Conservation (phyloP, 75 land plant genomes). For the Picea sitchensis region DNA sequence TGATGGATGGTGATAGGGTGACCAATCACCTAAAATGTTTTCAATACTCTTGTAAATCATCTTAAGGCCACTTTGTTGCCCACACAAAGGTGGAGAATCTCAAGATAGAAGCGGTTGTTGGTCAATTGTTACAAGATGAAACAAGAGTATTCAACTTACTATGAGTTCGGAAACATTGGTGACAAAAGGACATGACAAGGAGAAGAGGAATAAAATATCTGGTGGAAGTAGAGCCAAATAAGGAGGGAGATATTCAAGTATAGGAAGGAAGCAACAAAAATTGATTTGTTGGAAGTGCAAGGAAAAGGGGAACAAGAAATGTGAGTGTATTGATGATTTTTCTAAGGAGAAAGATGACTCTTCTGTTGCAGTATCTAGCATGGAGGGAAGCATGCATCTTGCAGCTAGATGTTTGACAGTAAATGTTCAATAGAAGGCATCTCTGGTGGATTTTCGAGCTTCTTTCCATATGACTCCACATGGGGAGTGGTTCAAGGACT, state of each 20-base stretch:
- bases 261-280: background rate
- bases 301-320: background rate
- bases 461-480: background rate
- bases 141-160: background rate
- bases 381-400: background rate
- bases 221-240: background rate
- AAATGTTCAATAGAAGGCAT: too few species aligned
- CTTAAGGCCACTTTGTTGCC: background rate
- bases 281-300: background rate
- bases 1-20: too few species aligned
- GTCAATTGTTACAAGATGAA: too few species aligned
- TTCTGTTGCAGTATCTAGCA: background rate
- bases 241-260: background rate
- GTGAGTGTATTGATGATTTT: background rate
- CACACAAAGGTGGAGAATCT: background rate
- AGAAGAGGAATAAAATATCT: background rate
- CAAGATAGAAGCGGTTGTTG: background rate
- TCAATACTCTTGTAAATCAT: background rate
- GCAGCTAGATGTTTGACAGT: background rate
- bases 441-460: background rate
- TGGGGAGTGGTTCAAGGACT: background rate
- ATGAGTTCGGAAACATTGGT: background rate
- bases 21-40: background rate
- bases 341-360: background rate
- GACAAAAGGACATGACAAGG: background rate